Conservation (phyloP, 2,329 filamentous ascomycete species). For the Triangularia verruculosa region DNA sequence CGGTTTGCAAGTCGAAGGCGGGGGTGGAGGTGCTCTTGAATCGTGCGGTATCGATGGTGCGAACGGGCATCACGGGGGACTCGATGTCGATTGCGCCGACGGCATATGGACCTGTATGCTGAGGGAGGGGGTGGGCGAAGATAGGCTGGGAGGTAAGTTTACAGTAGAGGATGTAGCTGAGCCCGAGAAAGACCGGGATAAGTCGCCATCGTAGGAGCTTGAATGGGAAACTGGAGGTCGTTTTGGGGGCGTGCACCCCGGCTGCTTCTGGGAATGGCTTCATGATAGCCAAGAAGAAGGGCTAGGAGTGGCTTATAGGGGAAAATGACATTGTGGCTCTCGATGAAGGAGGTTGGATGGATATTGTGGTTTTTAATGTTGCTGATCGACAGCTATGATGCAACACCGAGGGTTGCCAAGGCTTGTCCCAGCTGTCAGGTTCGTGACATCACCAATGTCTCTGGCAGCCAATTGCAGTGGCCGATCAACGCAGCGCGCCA, state of each 20-base stretch:
- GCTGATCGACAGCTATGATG: not conserved
- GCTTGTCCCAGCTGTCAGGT: not conserved
- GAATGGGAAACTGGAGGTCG: not conserved
- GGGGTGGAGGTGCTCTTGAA: conserved; percentile 37
- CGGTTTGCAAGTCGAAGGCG: conserved; percentile 46
- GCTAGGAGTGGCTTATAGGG: not conserved
- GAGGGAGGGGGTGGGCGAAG: conserved; percentile 43
- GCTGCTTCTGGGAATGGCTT: not conserved
- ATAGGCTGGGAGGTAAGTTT: conserved; percentile 40
- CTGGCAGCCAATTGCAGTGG: not conserved
- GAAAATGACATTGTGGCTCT: not conserved
- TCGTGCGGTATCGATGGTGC: conserved; percentile 36
- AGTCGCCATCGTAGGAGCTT: conserved; percentile 31
- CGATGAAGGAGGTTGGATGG: not conserved
- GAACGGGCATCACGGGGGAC: conserved; percentile 29
- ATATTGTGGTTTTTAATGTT: not conserved
- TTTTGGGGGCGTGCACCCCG: not conserved
- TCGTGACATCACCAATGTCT: not conserved
- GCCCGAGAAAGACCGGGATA: conserved; percentile 30
- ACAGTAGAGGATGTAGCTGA: conserved; percentile 40
- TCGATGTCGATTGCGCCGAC: conserved; percentile 50
- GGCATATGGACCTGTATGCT: conserved; percentile 42
- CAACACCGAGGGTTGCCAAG: not conserved
- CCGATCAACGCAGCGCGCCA: not conserved
- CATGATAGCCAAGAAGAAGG: not conserved